Percentiles rank a stretch among this genome's conserved stretches.
Conservation (phyloP, 306 rosid species). For the Malus asiatica region DNA sequence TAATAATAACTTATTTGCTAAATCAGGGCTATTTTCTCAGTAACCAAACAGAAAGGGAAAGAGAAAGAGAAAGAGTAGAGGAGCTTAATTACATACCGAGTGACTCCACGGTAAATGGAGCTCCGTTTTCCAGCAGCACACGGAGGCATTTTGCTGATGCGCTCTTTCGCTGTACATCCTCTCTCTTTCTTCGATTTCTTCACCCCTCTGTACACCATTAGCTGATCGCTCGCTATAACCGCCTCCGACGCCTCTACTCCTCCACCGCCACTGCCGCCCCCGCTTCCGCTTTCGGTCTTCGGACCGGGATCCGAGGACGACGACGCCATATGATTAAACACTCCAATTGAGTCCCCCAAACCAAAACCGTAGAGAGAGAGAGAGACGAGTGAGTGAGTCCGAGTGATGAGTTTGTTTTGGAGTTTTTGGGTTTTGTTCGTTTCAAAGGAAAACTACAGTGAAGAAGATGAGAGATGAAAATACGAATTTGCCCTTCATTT, state of each 20-base stretch:
- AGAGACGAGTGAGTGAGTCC: background rate
- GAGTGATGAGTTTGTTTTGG: conserved; percentile 2
- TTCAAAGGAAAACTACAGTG: conserved; percentile 9
- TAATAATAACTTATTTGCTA: background rate
- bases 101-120: conserved; percentile 96
- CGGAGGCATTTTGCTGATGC: conserved; percentile 99
- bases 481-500: conserved; percentile 37
- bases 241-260: conserved; percentile 41
- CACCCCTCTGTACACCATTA: conserved; percentile 65
- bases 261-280: conserved; percentile 21
- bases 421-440: background rate
- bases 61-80: background rate
- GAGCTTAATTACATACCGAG: conserved; percentile 42
- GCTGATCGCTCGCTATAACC: conserved; percentile 53
- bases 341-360: background rate
- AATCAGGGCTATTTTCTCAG: background rate
- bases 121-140: conserved; percentile 97
- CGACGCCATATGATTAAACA: conserved; percentile 64
- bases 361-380: conserved; percentile 31
- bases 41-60: background rate
- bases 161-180: conserved; percentile 94
- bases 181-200: conserved; percentile 92
- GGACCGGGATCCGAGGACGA: conserved; percentile 79
- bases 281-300: conserved; percentile 33
- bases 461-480: background rate